Conservation (phyloP, 1,284 basidiomycete genomes). For the Laetiporus sulphureus region DNA sequence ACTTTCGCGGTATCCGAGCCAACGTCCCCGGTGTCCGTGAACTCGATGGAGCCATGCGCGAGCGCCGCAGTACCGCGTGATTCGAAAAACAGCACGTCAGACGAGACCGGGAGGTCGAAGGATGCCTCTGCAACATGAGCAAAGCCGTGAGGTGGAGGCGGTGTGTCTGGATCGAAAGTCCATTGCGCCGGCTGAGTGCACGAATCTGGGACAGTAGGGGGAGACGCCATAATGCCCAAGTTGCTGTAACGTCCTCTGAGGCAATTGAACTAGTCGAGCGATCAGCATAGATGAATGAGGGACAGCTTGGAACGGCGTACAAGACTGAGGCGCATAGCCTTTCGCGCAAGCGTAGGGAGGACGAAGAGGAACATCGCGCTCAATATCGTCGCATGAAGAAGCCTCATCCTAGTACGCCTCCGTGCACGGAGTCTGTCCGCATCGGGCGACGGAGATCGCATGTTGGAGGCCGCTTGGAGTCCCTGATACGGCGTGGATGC, state of each 20-base stretch:
- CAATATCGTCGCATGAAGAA: background rate
- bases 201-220: background rate
- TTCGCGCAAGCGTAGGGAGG: background rate
- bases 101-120: conserved; percentile 18
- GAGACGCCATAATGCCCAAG: background rate
- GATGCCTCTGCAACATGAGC: conserved; percentile 13
- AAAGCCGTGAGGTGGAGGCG: conserved; percentile 1
- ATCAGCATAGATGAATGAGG: background rate
- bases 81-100: conserved; percentile 23
- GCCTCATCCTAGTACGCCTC: no score
- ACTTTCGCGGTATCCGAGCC: conserved; percentile 15
- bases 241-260: background rate
- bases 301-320: background rate
- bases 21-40: conserved; percentile 11
- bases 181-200: conserved; percentile 2
- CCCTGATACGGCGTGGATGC: no score
- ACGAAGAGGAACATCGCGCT: background rate
- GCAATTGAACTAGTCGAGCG: background rate
- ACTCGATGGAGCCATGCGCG: conserved; percentile 19
- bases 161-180: conserved; percentile 2
- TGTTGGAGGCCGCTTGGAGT: no score
- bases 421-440: no score
- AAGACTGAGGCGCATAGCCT: background rate
- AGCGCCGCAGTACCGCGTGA: conserved; percentile 13
- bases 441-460: no score